A percentile compares a stretch with the other conserved stretches of the same genome.
These are phyloP conservation scores for Plasmodium coatneyi DNA, from an alignment of 169 alveolate species.

Conservation along the genomic window DNA sequence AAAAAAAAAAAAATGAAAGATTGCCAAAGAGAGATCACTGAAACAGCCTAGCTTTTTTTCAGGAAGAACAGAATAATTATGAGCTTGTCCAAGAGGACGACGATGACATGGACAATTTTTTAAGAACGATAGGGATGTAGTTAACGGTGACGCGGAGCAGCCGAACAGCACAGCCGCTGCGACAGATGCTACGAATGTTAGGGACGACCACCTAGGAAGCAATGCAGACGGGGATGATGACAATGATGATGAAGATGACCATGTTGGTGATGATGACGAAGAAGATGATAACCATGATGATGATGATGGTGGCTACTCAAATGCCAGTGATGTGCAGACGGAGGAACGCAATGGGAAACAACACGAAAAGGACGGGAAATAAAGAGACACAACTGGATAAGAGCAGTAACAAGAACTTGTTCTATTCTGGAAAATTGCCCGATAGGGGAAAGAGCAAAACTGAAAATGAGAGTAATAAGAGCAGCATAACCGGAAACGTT, in stretches of 20 bases:
- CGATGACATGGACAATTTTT: slow-evolving; percentile 57
- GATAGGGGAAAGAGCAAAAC: not conserved
- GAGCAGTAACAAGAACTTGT: slow-evolving; percentile 7
- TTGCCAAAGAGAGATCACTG: slow-evolving; percentile 56
- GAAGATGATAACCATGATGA: not conserved
- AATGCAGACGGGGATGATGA: not conserved
- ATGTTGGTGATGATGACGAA: not conserved
- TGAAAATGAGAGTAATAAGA: slow-evolving; percentile 17
- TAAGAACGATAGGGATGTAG: slow-evolving; percentile 18
- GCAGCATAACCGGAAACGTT: slow-evolving; percentile 32
- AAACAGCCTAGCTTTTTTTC: slow-evolving; percentile 18
- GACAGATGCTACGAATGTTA: not conserved
- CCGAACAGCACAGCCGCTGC: not conserved
- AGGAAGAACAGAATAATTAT: slow-evolving; percentile 2
- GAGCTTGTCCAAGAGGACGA: not conserved
- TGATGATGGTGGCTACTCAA: not conserved
- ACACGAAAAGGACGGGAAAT: not conserved
- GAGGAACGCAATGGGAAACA: not conserved
- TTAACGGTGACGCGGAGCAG: not conserved
- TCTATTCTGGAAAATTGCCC: not conserved
- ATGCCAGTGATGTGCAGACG: not conserved
- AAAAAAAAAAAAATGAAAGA: slow-evolving; percentile 18
- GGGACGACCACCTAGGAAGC: not conserved
- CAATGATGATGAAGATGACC: not conserved
- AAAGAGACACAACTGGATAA: not conserved